Percentiles rank a stretch among this genome's conserved stretches.
phyloP scores from a whole-genome alignment of 768 basidiomycete genomes.

The Leccinum uliginosum region DNA sequence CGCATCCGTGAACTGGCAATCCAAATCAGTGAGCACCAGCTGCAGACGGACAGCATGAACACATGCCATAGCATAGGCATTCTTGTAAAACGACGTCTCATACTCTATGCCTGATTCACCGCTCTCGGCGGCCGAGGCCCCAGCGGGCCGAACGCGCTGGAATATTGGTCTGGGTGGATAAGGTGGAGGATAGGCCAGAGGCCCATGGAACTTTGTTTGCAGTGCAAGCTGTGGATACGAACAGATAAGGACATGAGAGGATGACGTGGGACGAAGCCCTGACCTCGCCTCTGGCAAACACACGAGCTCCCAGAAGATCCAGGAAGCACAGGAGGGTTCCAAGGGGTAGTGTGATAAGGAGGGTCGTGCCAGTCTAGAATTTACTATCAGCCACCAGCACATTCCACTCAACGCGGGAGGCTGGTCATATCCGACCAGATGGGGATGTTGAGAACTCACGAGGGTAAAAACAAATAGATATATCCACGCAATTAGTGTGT shows the following conservation, averaged over 20 bases:
- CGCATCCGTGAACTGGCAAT: conserved; percentile 65
- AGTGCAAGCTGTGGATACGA: conserved; percentile 47
- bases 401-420: conserved; percentile 4
- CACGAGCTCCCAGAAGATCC: conserved; percentile 67
- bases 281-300: conserved; percentile 70
- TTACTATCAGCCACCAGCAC: conserved; percentile 14
- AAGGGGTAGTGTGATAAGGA: conserved; percentile 74
- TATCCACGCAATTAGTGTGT: conserved; percentile 71
- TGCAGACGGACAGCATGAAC: background rate
- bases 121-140: conserved; percentile 45
- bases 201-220: conserved; percentile 67
- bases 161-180: conserved; percentile 74
- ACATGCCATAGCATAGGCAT: conserved; percentile 74
- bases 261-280: conserved; percentile 10
- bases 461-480: conserved; percentile 78
- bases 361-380: conserved; percentile 67
- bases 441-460: conserved; percentile 43
- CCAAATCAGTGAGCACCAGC: conserved; percentile 5
- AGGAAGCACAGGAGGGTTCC: conserved; percentile 77
- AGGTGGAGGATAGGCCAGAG: conserved; percentile 57
- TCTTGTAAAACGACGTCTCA: conserved; percentile 76
- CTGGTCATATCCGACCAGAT: background rate
- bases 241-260: conserved; percentile 10
- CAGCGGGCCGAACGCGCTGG: conserved; percentile 53
- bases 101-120: conserved; percentile 37